Conservation (phyloP, 2,329 filamentous ascomycete genomes). For the Aspergillus sp. region DNA sequence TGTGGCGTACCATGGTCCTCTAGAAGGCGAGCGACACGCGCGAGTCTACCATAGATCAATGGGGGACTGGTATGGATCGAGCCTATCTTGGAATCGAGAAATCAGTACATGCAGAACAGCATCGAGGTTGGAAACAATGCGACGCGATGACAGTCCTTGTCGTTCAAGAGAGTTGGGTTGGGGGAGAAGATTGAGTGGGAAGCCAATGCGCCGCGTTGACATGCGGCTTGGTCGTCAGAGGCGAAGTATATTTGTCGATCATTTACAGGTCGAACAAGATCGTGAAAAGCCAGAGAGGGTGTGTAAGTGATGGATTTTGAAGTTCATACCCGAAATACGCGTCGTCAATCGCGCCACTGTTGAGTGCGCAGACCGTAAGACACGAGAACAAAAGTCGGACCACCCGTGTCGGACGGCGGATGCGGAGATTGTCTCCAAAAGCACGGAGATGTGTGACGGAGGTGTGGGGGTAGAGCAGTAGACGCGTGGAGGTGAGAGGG, state of each 20-base stretch:
- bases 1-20: slow-evolving; percentile 32
- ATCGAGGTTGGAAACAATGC: background rate
- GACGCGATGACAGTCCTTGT: background rate
- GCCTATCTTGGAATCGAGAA: background rate
- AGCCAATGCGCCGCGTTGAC: slow-evolving; percentile 1
- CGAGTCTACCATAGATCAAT: slow-evolving; percentile 25
- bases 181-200: background rate
- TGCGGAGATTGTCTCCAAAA: slow-evolving; percentile 14
- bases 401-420: slow-evolving; percentile 7
- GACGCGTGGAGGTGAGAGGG: slow-evolving; percentile 6
- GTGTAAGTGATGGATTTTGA: background rate
- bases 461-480: slow-evolving; percentile 1
- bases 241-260: background rate
- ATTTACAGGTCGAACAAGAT: background rate
- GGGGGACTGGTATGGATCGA: background rate
- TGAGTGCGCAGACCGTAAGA: slow-evolving; percentile 11
- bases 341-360: slow-evolving; percentile 21
- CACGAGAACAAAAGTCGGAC: slow-evolving; percentile 7
- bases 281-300: background rate
- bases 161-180: background rate
- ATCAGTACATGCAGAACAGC: background rate
- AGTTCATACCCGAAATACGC: slow-evolving; percentile 21
- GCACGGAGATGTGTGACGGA: slow-evolving; percentile 5
- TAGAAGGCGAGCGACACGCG: slow-evolving; percentile 18
- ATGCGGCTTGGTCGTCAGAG: background rate